Base-by-base conservation (phyloP, 352 stramenopile genomes). In the Globisporangium cederbergense region DNA sequence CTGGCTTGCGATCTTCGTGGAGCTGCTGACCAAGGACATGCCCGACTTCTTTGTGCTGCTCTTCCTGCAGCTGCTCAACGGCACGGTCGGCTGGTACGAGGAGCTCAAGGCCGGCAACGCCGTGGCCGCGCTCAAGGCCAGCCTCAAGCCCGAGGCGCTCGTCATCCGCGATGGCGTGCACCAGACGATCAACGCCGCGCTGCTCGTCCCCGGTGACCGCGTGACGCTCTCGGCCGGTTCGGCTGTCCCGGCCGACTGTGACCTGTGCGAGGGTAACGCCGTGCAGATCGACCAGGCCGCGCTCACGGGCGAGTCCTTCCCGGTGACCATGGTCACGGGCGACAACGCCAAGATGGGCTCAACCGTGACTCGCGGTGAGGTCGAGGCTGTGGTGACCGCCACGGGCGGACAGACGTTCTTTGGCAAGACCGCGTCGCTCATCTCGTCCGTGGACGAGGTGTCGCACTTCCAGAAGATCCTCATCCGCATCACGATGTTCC, bases 221-320 rank as follows among this genome's bases (percentile, higher is more conserved):
- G 67, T 98, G n/a, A 84, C 92, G 38, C 74, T 99, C 5, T 75
- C 78, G 13, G 72, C 91, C 8, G 97, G 97, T 18, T 88, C 91
- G 3, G 90, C 92, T 13, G 86, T 99, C 28, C 96, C 96, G 5
- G 95, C 95, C 0, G 97, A 99, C 78, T 89, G 93, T 60, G 75
- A 93, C 36, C 61, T 96, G 14, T 89, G 90, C 67, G 79, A 90
- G 22, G 81, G 95, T 58, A 83, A 94, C 42, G 62, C 76, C 18
- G 72, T 98, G 51, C 80, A 96, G 64, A 91, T 97, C 55, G 88
- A 97, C 71, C 89, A 98, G 74, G 88, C 93, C 32, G 86, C 88
- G 45, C 80, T 99, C 28, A 98, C 95, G 20, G 97, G 97, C 66
- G 95, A 98, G 70, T 98, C 92, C 11, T 93, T 99, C 62, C 93